Evolutionary conservation across 768 basidiomycete species (phyloP).

Genomic region (Lactarius pseudohatsudake): DNA sequence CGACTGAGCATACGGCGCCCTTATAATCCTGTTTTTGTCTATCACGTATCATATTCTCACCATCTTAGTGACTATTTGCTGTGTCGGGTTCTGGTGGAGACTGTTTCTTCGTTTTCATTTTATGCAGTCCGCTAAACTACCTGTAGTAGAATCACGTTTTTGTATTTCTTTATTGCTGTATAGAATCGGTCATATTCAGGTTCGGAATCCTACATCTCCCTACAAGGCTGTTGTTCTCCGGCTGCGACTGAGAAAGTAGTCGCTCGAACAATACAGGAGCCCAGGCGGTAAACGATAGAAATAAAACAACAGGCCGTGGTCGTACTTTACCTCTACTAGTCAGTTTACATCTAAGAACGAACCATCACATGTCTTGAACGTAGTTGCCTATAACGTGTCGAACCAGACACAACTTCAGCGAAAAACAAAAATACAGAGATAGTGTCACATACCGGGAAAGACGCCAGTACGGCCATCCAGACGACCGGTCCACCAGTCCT

Average conservation of each 20-base stretch:
- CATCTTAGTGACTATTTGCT: background rate
- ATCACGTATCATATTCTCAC: constrained; percentile 3
- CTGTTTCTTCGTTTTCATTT: background rate
- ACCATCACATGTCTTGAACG: constrained; percentile 52
- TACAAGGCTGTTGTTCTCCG: constrained; percentile 1
- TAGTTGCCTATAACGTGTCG: constrained; percentile 52
- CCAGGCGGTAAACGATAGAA: constrained; percentile 1
- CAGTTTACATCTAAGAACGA: background rate
- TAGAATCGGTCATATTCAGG: constrained; percentile 23
- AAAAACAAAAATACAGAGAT: background rate
- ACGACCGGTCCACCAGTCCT: constrained; percentile 98
- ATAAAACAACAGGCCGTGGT: constrained; percentile 5
- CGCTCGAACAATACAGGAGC: constrained; percentile 5
- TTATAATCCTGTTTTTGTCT: constrained; percentile 6
- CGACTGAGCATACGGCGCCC: constrained; percentile 40
- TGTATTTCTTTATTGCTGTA: constrained; percentile 29
- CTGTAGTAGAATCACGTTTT: constrained; percentile 26
- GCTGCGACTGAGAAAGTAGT: background rate
- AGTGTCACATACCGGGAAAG: constrained; percentile 68
- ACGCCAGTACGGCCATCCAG: constrained; percentile 81
- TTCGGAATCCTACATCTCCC: constrained; percentile 15
- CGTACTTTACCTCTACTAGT: constrained; percentile 13
- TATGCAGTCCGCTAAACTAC: constrained; percentile 19
- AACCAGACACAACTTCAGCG: background rate
- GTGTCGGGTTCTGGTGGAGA: constrained; percentile 5